A percentile compares a stretch with the other conserved stretches of the same genome.
These are phyloP conservation scores for Breynia disticha DNA, from an alignment of 441 rosid species.

Conservation along the genomic window DNA sequence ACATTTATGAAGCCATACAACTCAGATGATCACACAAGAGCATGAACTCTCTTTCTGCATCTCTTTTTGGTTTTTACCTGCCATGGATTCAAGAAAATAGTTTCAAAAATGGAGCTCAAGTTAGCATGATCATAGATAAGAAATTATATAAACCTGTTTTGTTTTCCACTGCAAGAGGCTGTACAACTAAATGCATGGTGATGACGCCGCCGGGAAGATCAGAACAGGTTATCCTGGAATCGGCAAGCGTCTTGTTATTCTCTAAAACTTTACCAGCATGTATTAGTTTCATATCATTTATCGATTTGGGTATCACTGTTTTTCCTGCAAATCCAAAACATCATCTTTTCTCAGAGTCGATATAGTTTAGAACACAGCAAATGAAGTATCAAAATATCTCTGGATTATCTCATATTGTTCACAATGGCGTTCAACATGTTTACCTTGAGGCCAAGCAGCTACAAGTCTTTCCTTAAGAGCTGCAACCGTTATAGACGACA, in stretches of 20 bases:
- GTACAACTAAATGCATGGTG: conserved; percentile 39
- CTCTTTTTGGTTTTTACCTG: conserved; percentile 27
- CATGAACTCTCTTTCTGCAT: conserved; percentile 30
- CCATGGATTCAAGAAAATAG: background rate
- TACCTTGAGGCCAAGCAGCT: conserved; percentile 43
- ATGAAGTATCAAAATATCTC: too few relatives aligned
- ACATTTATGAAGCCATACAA: too few relatives aligned
- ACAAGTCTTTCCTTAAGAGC: conserved; percentile 32
- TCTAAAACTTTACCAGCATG: conserved; percentile 43
- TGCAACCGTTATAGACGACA: conserved; percentile 27
- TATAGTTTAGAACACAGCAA: too few relatives aligned
- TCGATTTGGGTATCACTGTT: conserved; percentile 29
- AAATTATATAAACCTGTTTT: conserved; percentile 24
- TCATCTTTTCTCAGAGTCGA: conserved; percentile 7
- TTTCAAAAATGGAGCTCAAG: too few relatives aligned
- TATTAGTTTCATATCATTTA: conserved; percentile 39
- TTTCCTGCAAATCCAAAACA: conserved; percentile 19
- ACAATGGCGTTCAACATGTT: too few relatives aligned
- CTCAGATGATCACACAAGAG: conserved; percentile 17
- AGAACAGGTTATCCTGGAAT: conserved; percentile 25
- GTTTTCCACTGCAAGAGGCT: conserved; percentile 26
- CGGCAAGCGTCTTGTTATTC: conserved; percentile 36
- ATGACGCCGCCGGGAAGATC: conserved; percentile 28
- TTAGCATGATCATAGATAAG: too few relatives aligned
- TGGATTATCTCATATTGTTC: too few relatives aligned